A percentile compares a stretch with the other conserved stretches of the same genome.
Evolutionary conservation across 306 rosid genomes (phyloP).

Genomic region (Fragaria nilgerrensis): DNA sequence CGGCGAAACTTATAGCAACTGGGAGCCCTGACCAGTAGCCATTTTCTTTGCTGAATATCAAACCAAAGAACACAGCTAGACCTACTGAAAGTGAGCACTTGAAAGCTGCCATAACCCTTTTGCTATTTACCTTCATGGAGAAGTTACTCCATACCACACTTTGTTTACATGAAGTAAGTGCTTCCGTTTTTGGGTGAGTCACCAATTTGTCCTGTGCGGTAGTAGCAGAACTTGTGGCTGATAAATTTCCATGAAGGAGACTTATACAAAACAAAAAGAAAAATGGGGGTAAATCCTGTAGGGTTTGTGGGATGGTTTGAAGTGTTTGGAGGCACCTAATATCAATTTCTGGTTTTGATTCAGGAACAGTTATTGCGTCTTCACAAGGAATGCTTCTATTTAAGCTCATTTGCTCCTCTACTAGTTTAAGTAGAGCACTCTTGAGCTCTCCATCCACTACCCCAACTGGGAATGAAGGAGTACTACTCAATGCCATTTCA

Average conservation of each 20-base stretch:
- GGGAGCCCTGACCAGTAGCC: slow-evolving; percentile 69
- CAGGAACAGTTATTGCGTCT: slow-evolving; percentile 46
- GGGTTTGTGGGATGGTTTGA: slow-evolving; percentile 39
- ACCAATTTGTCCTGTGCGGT: background rate
- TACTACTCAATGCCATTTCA: slow-evolving; percentile 49
- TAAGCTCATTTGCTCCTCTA: slow-evolving; percentile 35
- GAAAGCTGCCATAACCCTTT: slow-evolving; percentile 39
- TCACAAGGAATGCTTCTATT: slow-evolving; percentile 27
- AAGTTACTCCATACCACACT: slow-evolving; percentile 18
- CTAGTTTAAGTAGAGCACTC: slow-evolving; percentile 39
- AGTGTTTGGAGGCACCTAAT: slow-evolving; percentile 43
- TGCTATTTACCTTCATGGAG: slow-evolving; percentile 15
- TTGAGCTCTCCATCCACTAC: slow-evolving; percentile 29
- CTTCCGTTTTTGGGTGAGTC: background rate
- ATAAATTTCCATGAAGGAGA: slow-evolving; percentile 36
- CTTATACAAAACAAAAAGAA: slow-evolving; percentile 63
- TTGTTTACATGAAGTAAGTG: background rate
- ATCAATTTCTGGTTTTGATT: slow-evolving; percentile 28
- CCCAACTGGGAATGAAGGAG: slow-evolving; percentile 41
- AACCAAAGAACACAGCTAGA: slow-evolving; percentile 54
- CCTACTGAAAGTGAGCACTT: slow-evolving; percentile 58
- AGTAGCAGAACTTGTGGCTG: background rate
- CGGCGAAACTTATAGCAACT: slow-evolving; percentile 49
- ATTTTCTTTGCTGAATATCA: slow-evolving; percentile 47
- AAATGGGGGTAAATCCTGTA: slow-evolving; percentile 40